Conservation (phyloP, 164 flowering plant genomes). For the Berberis vulgaris region DNA sequence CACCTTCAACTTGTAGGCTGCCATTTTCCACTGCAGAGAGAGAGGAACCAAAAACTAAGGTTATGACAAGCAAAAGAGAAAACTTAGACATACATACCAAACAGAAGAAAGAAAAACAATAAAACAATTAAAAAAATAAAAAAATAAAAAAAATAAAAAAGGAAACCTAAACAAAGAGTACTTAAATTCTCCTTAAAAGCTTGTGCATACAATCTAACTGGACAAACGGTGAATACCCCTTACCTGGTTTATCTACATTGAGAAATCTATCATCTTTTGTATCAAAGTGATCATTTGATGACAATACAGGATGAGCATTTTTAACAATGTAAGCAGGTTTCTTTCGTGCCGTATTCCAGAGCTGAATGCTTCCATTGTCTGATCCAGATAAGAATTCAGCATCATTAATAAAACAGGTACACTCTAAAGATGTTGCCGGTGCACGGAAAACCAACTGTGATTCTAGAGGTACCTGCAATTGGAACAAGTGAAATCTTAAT, state of each 20-base stretch:
- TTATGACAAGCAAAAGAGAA: no score
- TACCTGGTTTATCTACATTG: slow-evolving; percentile 49
- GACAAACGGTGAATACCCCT: neutral
- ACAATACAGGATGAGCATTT: slow-evolving; percentile 65
- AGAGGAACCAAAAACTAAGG: neutral
- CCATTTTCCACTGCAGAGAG: slow-evolving; percentile 40
- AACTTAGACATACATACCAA: no score
- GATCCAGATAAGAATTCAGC: slow-evolving; percentile 91
- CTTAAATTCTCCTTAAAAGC: no score
- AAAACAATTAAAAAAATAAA: no score
- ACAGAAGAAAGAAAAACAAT: no score
- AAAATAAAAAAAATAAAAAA: no score
- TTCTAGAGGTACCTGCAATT: slow-evolving; percentile 79
- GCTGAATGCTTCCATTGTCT: slow-evolving; percentile 90
- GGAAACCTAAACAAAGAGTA: no score
- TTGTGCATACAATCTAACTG: neutral
- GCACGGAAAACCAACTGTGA: slow-evolving; percentile 75
- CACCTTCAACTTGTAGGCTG: slow-evolving; percentile 8
- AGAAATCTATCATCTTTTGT: slow-evolving; percentile 16
- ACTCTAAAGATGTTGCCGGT: slow-evolving; percentile 65
- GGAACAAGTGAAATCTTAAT: neutral
- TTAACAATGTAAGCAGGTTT: slow-evolving; percentile 72
- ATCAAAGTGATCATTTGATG: slow-evolving; percentile 11
- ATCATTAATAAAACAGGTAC: slow-evolving; percentile 67
- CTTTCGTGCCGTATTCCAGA: slow-evolving; percentile 61